phyloP scores from a whole-genome alignment of 2,329 filamentous ascomycete species.

The Chaetomiaceae sp. region DNA sequence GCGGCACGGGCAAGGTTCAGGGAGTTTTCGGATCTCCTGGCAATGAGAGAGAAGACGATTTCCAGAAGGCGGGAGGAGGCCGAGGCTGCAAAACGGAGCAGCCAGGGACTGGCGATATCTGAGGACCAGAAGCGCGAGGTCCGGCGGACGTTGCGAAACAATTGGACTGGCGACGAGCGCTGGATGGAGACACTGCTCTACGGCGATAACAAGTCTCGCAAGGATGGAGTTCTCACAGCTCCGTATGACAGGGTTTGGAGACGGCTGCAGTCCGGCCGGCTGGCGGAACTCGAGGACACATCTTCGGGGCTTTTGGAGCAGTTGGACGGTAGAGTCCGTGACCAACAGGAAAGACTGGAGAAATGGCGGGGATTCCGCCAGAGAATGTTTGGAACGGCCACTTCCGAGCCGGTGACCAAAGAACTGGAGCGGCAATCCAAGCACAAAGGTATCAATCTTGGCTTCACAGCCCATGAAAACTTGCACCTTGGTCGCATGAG shows the following conservation, averaged over 20 bases:
- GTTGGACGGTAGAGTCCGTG: conserved; percentile 62
- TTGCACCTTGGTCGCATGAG: conserved; percentile 41
- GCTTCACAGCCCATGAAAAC: conserved; percentile 49
- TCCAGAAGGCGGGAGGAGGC: conserved; percentile 48
- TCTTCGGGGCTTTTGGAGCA: conserved; percentile 59
- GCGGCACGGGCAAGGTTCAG: conserved; percentile 54
- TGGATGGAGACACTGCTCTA: conserved; percentile 70
- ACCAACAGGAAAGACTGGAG: conserved; percentile 63
- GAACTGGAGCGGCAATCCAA: conserved; percentile 24
- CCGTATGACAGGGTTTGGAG: conserved; percentile 70
- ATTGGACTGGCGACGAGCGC: conserved; percentile 73
- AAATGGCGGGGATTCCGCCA: conserved; percentile 69
- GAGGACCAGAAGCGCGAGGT: conserved; percentile 46
- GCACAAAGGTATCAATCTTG: conserved; percentile 47
- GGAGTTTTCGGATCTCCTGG: conserved; percentile 62
- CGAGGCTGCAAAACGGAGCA: conserved; percentile 29
- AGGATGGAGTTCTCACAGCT: conserved; percentile 60
- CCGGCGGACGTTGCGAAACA: conserved; percentile 59
- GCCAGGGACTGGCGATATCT: conserved; percentile 34
- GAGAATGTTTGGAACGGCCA: conserved; percentile 39
- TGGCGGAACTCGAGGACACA: conserved; percentile 52
- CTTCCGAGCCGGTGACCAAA: conserved; percentile 25
- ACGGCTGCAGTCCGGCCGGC: conserved; percentile 55
- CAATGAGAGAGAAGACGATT: conserved; percentile 57
- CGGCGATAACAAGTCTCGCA: conserved; percentile 55